A percentile compares a stretch with the other conserved stretches of the same genome.
Conservation (phyloP, 2,329 filamentous ascomycete genomes). For the Colletotrichum sp. region DNA sequence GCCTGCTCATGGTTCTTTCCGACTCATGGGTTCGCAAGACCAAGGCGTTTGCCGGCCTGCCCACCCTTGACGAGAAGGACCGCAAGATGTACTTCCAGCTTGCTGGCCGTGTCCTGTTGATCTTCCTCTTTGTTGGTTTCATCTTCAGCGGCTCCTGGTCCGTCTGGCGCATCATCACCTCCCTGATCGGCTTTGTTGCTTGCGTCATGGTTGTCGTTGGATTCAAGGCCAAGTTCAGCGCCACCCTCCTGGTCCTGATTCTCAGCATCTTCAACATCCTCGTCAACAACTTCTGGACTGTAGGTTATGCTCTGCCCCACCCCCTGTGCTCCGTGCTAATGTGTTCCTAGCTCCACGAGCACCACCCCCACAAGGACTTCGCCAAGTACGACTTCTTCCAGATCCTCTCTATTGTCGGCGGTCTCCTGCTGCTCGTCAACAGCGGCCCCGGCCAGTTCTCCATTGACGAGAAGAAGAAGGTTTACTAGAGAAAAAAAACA, state of each 20-base stretch:
- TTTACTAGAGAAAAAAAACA: slow-evolving; percentile 68
- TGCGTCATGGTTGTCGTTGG: slow-evolving; percentile 99
- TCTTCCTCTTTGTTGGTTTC: slow-evolving; percentile 97
- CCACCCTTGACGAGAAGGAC: slow-evolving; percentile 96
- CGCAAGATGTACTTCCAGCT: slow-evolving; percentile 99
- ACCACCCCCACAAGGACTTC: slow-evolving; percentile 99
- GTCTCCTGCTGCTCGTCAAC: slow-evolving; percentile 95
- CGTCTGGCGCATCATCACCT: slow-evolving; percentile 85
- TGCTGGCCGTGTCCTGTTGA: slow-evolving; percentile 90
- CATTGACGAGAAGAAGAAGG: slow-evolving; percentile 99
- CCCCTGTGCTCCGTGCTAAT: neutral
- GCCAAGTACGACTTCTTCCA: slow-evolving; percentile 99
- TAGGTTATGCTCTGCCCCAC: slow-evolving; percentile 53
- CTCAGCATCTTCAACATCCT: slow-evolving; percentile 95
- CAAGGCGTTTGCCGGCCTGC: slow-evolving; percentile 93
- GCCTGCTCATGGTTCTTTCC: slow-evolving; percentile 95
- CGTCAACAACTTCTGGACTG: slow-evolving; percentile 99
- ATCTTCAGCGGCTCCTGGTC: slow-evolving; percentile 95
- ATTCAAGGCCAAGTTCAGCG: slow-evolving; percentile 99
- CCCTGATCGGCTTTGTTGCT: slow-evolving; percentile 83
- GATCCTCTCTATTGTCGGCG: slow-evolving; percentile 97
- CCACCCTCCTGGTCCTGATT: slow-evolving; percentile 92
- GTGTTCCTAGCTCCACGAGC: slow-evolving; percentile 78
- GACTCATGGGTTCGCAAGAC: slow-evolving; percentile 98
- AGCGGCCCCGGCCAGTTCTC: slow-evolving; percentile 97